phyloP scores from a whole-genome alignment of 495 filamentous ascomycete species.

The Terfezia boudieri region DNA sequence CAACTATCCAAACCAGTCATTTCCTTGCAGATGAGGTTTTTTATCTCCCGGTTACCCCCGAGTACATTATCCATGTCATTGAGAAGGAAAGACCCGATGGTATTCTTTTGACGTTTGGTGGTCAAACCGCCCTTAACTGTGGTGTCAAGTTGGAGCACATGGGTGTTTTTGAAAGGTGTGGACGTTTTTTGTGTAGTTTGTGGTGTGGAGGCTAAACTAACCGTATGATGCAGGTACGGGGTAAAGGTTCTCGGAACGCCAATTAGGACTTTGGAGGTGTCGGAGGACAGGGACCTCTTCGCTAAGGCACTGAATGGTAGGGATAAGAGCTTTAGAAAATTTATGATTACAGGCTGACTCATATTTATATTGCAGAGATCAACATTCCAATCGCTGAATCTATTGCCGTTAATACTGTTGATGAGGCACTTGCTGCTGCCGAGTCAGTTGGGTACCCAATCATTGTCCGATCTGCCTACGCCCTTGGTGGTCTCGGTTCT shows the following conservation, averaged over 20 bases:
- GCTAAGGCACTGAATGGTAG: conserved; percentile 52
- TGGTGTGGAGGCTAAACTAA: no score
- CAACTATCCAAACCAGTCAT: conserved; percentile 95
- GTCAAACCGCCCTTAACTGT: conserved; percentile 87
- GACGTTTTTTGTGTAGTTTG: no score
- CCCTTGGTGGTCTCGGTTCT: conserved; percentile 83
- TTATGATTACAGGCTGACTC: no score
- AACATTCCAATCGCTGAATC: conserved; percentile 93
- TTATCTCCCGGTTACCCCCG: conserved; percentile 87
- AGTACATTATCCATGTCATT: conserved; percentile 94
- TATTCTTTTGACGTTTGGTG: conserved; percentile 92
- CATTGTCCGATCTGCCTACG: conserved; percentile 90
- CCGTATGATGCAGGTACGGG: conserved; percentile 33
- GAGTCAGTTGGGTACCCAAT: conserved; percentile 81
- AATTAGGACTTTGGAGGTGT: conserved; percentile 79
- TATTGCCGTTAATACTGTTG: conserved; percentile 70
- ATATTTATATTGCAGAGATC: conserved; percentile 38
- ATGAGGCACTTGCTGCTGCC: conserved; percentile 74
- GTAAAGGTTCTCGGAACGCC: conserved; percentile 89
- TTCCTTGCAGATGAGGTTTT: conserved; percentile 92
- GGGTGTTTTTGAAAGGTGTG: conserved; percentile 57
- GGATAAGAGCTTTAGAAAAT: no score
- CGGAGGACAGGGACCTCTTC: conserved; percentile 90
- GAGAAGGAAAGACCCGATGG: conserved; percentile 86
- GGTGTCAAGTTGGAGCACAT: conserved; percentile 94